Conservation (phyloP, 352 stramenopile genomes). For the Elongisporangium anandrum region DNA sequence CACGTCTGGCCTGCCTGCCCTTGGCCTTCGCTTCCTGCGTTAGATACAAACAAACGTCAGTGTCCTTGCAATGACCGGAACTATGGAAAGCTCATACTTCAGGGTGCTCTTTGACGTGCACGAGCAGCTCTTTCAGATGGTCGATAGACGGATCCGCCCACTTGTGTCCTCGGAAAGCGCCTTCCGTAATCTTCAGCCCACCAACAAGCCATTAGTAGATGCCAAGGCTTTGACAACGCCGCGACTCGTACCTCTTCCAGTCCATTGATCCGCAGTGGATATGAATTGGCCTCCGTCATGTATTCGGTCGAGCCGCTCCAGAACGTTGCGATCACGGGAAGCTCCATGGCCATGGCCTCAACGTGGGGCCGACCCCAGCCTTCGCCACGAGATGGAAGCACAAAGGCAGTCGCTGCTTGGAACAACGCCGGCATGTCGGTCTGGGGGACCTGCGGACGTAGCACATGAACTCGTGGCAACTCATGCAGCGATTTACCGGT, state of each 20-base stretch:
- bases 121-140: conserved; percentile 68
- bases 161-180: conserved; percentile 71
- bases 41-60: neutral
- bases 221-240: neutral
- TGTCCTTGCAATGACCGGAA: neutral
- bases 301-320: conserved; percentile 90
- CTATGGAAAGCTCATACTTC: conserved; percentile 22
- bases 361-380: conserved; percentile 92
- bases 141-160: conserved; percentile 84
- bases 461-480: conserved; percentile 53
- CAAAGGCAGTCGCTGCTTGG: conserved; percentile 76
- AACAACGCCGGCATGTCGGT: conserved; percentile 60
- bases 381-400: conserved; percentile 90
- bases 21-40: conserved; percentile 54
- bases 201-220: neutral
- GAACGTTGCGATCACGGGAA: conserved; percentile 89
- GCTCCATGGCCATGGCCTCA: conserved; percentile 91
- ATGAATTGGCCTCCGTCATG: conserved; percentile 86
- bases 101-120: conserved; percentile 47
- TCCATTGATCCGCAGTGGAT: conserved; percentile 75
- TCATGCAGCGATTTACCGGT: conserved; percentile 38
- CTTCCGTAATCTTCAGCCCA: conserved; percentile 61
- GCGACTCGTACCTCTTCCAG: conserved; percentile 50
- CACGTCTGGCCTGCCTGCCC: conserved; percentile 55
- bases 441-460: conserved; percentile 62